A percentile compares a stretch with the other conserved stretches of the same genome.
Evolutionary conservation across 2,329 filamentous ascomycete genomes (phyloP).

Genomic region (Capronia americana): DNA sequence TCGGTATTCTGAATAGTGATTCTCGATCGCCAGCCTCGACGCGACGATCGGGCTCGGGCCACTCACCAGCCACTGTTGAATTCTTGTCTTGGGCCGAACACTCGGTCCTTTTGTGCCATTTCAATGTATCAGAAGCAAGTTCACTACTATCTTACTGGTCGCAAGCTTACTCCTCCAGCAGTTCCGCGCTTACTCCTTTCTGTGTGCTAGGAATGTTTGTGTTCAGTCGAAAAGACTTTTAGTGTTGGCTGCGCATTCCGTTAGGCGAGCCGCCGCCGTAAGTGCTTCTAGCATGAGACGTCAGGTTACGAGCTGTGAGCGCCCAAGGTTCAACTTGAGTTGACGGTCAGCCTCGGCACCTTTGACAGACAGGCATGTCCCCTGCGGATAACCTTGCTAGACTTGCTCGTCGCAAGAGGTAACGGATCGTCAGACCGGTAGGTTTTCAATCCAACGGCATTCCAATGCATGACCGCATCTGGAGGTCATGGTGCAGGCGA

Average conservation of each 20-base stretch:
- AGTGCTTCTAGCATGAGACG: background rate
- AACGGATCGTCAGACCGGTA: slow-evolving; percentile 16
- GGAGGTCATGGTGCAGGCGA: slow-evolving; percentile 25
- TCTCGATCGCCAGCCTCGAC: background rate
- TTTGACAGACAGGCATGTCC: slow-evolving; percentile 23
- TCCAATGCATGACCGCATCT: slow-evolving; percentile 11
- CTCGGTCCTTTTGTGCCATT: too few relatives aligned
- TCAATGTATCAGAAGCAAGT: background rate
- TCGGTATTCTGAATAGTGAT: too few relatives aligned
- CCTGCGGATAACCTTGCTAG: slow-evolving; percentile 21
- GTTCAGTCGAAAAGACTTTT: background rate
- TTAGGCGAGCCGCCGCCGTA: slow-evolving; percentile 1
- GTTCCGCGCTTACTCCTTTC: background rate
- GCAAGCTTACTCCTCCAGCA: background rate
- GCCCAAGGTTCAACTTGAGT: slow-evolving; percentile 3
- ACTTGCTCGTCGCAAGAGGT: background rate
- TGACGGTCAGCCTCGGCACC: background rate
- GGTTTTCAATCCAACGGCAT: background rate
- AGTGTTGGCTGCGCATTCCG: background rate
- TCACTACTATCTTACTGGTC: background rate
- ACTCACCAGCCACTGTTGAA: background rate
- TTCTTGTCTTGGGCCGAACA: too few relatives aligned
- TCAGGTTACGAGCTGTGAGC: slow-evolving; percentile 1
- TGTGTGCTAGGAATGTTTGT: background rate
- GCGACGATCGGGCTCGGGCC: background rate